Evolutionary conservation across 2,329 filamentous ascomycete species (phyloP).

Genomic region (Cladophialophora carrionii): DNA sequence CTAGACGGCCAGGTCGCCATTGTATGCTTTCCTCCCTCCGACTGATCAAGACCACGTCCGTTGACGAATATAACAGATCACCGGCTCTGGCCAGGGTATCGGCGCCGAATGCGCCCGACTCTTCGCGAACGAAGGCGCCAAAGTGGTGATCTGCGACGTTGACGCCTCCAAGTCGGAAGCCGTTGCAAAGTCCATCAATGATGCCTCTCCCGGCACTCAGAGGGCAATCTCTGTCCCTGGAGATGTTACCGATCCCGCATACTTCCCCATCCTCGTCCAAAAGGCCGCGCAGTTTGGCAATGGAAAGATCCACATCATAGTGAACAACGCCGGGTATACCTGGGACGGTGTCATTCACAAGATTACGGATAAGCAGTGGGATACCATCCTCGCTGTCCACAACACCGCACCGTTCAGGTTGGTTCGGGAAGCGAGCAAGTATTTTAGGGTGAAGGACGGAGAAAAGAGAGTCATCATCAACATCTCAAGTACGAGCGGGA

Average conservation of each 20-base stretch:
- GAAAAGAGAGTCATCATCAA: conserved; percentile 79
- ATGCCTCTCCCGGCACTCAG: conserved; percentile 52
- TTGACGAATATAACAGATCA: conserved; percentile 56
- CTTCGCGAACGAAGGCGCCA: conserved; percentile 86
- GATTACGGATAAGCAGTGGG: conserved; percentile 50
- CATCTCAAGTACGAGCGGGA: conserved; percentile 77
- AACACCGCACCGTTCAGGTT: conserved; percentile 84
- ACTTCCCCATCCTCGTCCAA: conserved; percentile 72
- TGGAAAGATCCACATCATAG: conserved; percentile 87
- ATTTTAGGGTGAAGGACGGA: conserved; percentile 84
- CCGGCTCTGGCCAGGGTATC: conserved; percentile 83
- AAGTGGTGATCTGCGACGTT: conserved; percentile 81
- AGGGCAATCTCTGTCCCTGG: conserved; percentile 74
- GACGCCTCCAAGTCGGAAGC: conserved; percentile 72
- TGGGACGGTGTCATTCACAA: conserved; percentile 95
- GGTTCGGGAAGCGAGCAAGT: conserved; percentile 76
- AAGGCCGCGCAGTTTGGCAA: conserved; percentile 77
- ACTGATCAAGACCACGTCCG: not conserved
- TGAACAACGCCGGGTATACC: conserved; percentile 90
- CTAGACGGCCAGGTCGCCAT: conserved; percentile 81
- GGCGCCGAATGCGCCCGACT: conserved; percentile 80
- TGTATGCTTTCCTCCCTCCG: conserved; percentile 18
- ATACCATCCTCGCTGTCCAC: conserved; percentile 82
- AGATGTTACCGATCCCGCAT: conserved; percentile 72
- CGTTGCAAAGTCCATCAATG: conserved; percentile 72